Conservation (phyloP, 305 asterid genomes). For the Fraxinus sp. region DNA sequence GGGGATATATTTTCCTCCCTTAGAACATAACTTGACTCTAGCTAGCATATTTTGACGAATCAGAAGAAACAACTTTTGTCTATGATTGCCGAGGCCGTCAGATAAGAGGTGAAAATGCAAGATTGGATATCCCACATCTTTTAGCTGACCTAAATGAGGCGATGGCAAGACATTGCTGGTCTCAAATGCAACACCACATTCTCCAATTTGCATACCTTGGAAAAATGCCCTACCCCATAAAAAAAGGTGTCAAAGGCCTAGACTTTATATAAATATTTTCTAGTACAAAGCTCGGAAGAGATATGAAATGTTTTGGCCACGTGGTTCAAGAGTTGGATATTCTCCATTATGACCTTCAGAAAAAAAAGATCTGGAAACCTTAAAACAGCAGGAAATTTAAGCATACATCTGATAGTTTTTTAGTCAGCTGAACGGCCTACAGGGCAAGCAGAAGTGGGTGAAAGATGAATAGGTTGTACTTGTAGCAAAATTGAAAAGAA, state of each 20-base stretch:
- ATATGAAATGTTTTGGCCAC: neutral
- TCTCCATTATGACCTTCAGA: neutral
- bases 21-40: neutral
- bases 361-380: neutral
- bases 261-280: neutral
- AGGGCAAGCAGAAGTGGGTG: neutral
- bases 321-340: neutral
- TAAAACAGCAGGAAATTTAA: neutral
- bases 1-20: neutral
- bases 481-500: neutral
- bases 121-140: neutral
- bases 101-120: neutral
- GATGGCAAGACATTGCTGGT: neutral
- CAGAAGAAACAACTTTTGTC: neutral
- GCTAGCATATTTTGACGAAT: neutral
- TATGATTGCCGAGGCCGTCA: neutral
- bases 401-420: neutral
- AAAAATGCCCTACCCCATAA: neutral
- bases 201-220: neutral
- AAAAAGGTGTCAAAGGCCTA: neutral
- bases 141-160: neutral
- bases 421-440: neutral
- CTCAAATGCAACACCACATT: neutral
- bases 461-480: neutral
- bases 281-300: neutral